Conservation (phyloP, 768 basidiomycete species). For the Pisolithus microcarpus region DNA sequence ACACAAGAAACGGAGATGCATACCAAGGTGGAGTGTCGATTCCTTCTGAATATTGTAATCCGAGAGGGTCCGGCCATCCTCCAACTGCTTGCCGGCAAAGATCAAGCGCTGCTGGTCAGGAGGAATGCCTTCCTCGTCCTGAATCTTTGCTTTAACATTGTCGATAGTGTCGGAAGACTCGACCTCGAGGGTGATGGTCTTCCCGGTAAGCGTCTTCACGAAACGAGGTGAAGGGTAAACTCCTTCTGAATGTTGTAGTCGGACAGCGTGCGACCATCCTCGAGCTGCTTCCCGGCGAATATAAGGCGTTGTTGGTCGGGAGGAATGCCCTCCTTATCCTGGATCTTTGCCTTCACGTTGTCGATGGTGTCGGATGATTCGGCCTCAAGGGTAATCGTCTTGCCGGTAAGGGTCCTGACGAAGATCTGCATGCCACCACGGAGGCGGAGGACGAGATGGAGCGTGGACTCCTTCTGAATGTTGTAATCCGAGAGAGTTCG, state of each 20-base stretch:
- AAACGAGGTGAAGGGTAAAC: constrained; percentile 34
- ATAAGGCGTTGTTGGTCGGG: constrained; percentile 40
- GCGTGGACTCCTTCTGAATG: too few relatives aligned
- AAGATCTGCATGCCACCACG: too few relatives aligned
- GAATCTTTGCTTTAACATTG: constrained; percentile 74
- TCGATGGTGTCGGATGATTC: too few relatives aligned
- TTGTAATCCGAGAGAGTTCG: too few relatives aligned
- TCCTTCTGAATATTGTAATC: constrained; percentile 54
- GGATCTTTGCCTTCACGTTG: too few relatives aligned
- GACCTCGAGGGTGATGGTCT: constrained; percentile 68
- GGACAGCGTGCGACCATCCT: too few relatives aligned
- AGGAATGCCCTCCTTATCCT: too few relatives aligned
- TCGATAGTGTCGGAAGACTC: constrained; percentile 36
- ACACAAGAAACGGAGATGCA: constrained; percentile 70
- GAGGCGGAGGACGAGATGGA: too few relatives aligned
- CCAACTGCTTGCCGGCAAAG: constrained; percentile 86
- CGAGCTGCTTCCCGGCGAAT: constrained; percentile 17
- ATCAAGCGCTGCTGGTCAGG: constrained; percentile 77
- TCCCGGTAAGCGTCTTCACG: constrained; percentile 59
- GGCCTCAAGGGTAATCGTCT: too few relatives aligned
- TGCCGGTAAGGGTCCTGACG: too few relatives aligned
- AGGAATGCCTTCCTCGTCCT: constrained; percentile 86
- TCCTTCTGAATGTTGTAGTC: too few relatives aligned
- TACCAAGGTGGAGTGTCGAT: constrained; percentile 58
- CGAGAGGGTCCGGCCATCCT: constrained; percentile 61